Evolutionary conservation across 2,329 filamentous ascomycete species (phyloP), one percentile per base, ranked within the genome.

Genomic region (Clonostachys sp.): DNA sequence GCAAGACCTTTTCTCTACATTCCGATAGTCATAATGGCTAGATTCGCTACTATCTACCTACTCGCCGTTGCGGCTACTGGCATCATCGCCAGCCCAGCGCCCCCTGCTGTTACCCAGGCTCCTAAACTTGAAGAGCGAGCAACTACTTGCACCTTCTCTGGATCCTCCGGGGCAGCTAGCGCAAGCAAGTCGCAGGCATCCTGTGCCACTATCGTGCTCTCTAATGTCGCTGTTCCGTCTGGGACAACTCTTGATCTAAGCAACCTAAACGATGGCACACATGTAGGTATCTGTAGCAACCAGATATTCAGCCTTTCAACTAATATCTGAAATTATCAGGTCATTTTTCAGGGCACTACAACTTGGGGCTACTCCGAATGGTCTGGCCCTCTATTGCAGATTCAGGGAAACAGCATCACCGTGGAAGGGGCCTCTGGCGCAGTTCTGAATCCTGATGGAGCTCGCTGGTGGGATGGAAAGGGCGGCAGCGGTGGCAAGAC

Each of bases 331-430:
- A 4, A 30, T 30, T 10, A 10, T 42, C n/a, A 36, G 8, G 38
- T 86, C 51, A 78, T 77, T 53, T 86, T 86, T 61, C 61, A 77
- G 45, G 83, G 83, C 36, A 77, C 69, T 10, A 86, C 82, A 18
- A 80, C 75, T 47, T 86, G 81, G 58, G 82, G 71, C 17, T 85
- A 83, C 65, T 67, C 78, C 52, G 77, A 83, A 57, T 86, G 81
- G 82, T 58, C 61, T 2, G 83, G 83, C 1, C 83, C 82, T 36
- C 67, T 87, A 13, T 70, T 86, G 56, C 74, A 72, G 20, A 68
- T 86, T 51, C 75, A 75, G 3, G 83, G 83, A 44, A 75, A 61
- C 14, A 63, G 67, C 52, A 72, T 83, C 58, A 72, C 70, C 24
- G 68, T 84, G 44, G 66, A 65, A 5, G 77, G 75, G 41, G 72